phyloP scores from a whole-genome alignment of 345 rosid species.

The Noccaea bulbosa region DNA sequence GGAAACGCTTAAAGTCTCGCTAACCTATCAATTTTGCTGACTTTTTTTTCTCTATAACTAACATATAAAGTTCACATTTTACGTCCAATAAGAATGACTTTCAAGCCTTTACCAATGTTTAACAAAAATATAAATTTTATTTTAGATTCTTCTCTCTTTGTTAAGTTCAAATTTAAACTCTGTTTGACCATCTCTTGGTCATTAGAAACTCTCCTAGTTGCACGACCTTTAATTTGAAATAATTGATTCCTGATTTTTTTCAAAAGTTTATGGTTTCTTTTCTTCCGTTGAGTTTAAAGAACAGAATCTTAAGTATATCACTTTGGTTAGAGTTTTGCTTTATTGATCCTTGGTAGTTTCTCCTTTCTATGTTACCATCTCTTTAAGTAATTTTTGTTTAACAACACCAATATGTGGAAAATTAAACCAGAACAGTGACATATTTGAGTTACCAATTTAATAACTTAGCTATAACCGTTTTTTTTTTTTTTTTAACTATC shows the following conservation, averaged over 20 bases:
- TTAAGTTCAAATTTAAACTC: no score
- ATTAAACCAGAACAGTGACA: background rate
- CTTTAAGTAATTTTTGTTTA: background rate
- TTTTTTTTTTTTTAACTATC: background rate
- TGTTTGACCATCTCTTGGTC: no score
- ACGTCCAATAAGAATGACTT: no score
- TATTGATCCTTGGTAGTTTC: conserved; percentile 22
- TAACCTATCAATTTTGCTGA: no score
- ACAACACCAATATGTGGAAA: background rate
- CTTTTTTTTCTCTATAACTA: no score
- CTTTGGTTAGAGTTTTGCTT: conserved; percentile 31
- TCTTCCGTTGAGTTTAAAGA: conserved; percentile 10
- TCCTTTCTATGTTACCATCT: conserved; percentile 22
- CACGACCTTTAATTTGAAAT: conserved; percentile 45
- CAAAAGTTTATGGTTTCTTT: conserved; percentile 20
- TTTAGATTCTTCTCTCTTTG: no score
- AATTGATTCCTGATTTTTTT: conserved; percentile 32
- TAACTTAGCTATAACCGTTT: background rate
- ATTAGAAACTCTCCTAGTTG: background rate
- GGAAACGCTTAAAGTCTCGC: no score
- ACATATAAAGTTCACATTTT: no score
- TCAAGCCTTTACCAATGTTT: no score
- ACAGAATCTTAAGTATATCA: conserved; percentile 22
- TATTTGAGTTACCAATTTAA: background rate
- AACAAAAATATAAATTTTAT: no score